These are phyloP conservation scores for Saccharomycopsis olivae DNA, from an alignment of 805 yeast genomes.

Conservation along the genomic window DNA sequence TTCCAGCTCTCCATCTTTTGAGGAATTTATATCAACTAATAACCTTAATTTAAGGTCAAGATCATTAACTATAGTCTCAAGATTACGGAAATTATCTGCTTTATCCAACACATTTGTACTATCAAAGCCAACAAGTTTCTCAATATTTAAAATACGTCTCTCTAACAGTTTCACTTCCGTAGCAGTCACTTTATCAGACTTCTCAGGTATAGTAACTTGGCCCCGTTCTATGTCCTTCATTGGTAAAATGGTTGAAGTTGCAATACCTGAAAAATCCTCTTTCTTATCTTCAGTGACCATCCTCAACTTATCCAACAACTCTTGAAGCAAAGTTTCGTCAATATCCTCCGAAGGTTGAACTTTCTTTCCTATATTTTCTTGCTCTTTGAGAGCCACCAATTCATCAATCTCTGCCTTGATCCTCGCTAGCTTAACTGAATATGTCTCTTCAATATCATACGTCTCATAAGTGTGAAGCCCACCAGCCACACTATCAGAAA, in stretches of 20 bases:
- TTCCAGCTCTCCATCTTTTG: not conserved
- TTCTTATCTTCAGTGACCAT: not conserved
- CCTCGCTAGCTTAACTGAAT: constrained; percentile 12
- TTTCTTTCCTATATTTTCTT: constrained; percentile 6
- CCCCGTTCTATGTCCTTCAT: not conserved
- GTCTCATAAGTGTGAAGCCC: constrained; percentile 3
- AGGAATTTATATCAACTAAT: constrained; percentile 5
- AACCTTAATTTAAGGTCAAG: constrained; percentile 13
- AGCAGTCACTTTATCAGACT: constrained; percentile 2
- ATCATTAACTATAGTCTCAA: constrained; percentile 15
- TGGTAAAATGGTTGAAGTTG: not conserved
- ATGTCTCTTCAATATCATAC: constrained; percentile 15
- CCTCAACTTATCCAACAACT: not conserved
- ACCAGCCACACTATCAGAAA: constrained; percentile 11
- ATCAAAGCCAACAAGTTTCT: constrained; percentile 15
- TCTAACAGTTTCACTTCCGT: constrained; percentile 14
- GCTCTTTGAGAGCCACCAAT: constrained; percentile 6
- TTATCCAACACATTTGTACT: constrained; percentile 2
- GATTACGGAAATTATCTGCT: constrained; percentile 3
- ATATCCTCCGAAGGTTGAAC: constrained; percentile 17
- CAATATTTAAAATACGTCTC: constrained; percentile 11
- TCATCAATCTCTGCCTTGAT: constrained; percentile 16
- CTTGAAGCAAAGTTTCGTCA: constrained; percentile 9
- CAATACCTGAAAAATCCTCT: not conserved
- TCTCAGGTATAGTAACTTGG: not conserved